A percentile compares a stretch with the other conserved stretches of the same genome.
Evolutionary conservation across 441 rosid genomes (phyloP).

Genomic region (Arabidopsis lyrata): DNA sequence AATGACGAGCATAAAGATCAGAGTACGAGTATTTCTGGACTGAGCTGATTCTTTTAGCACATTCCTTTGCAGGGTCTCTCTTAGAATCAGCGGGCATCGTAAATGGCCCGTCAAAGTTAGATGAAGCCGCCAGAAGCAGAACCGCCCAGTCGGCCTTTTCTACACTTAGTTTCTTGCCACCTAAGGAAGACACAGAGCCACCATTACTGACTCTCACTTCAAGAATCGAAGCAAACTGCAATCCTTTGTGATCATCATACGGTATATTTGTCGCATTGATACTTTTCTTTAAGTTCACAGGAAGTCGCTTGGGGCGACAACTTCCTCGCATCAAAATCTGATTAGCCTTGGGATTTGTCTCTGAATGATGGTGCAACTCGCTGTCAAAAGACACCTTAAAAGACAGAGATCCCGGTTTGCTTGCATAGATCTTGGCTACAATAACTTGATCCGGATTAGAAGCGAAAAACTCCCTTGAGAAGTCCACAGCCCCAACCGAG

Average conservation of each 20-base stretch:
- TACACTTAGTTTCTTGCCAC: constrained; percentile 69
- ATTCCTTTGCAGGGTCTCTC: constrained; percentile 70
- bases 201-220: constrained; percentile 62
- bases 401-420: constrained; percentile 70
- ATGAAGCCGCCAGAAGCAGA: constrained; percentile 74
- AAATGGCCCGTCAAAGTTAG: constrained; percentile 86
- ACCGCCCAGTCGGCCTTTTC: constrained; percentile 79
- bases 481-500: constrained; percentile 69
- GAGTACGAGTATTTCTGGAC: constrained; percentile 62
- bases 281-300: constrained; percentile 52
- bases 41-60: constrained; percentile 50
- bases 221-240: constrained; percentile 75
- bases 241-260: constrained; percentile 67
- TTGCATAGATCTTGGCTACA: constrained; percentile 67
- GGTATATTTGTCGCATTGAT: constrained; percentile 43
- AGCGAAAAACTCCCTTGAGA: constrained; percentile 78
- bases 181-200: constrained; percentile 55
- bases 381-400: constrained; percentile 76
- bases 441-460: constrained; percentile 85
- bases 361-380: constrained; percentile 61
- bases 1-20: constrained; percentile 69
- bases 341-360: constrained; percentile 50
- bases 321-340: constrained; percentile 74
- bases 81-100: constrained; percentile 71
- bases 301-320: constrained; percentile 73